Conservation (phyloP, 2,329 filamentous ascomycete species). For the Fusarium foetens region DNA sequence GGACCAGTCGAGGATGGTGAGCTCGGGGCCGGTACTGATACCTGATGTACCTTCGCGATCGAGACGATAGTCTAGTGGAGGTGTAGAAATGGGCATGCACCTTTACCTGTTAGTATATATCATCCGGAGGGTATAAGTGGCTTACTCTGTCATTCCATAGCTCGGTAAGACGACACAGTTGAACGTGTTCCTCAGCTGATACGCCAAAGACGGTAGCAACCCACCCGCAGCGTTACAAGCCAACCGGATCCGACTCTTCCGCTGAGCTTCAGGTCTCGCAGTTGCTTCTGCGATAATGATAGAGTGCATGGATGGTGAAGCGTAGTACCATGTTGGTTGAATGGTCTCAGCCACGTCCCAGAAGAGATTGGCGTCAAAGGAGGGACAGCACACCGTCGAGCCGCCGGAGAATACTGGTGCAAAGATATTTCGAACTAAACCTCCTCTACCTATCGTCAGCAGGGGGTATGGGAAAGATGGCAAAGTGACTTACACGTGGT, state of each 20-base stretch:
- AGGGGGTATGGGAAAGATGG: fast-evolving
- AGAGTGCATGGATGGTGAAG: conserved; percentile 7
- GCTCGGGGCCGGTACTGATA: conserved; percentile 8
- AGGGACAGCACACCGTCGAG: conserved; percentile 4
- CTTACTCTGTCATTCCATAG: conserved; percentile 22
- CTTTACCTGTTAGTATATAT: neutral
- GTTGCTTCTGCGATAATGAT: conserved; percentile 7
- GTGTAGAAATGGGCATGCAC: conserved; percentile 7
- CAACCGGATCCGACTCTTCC: neutral
- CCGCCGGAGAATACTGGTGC: neutral
- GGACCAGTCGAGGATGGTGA: conserved; percentile 5
- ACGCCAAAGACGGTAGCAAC: neutral
- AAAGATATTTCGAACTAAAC: conserved; percentile 1
- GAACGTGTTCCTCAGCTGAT: neutral
- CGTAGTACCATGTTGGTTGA: conserved; percentile 16
- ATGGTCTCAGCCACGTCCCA: conserved; percentile 8
- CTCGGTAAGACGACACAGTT: conserved; percentile 7
- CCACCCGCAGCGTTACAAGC: conserved; percentile 15
- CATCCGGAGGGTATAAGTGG: fast-evolving
- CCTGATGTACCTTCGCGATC: conserved; percentile 10
- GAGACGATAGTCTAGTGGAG: conserved; percentile 1
- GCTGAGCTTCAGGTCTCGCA: neutral
- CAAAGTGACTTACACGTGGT: conserved; percentile 1
- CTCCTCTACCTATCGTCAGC: neutral
- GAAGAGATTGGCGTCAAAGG: conserved; percentile 8